Evolutionary conservation across 768 basidiomycete genomes (phyloP).

Genomic region (Leccinum olivaceopallidum): DNA sequence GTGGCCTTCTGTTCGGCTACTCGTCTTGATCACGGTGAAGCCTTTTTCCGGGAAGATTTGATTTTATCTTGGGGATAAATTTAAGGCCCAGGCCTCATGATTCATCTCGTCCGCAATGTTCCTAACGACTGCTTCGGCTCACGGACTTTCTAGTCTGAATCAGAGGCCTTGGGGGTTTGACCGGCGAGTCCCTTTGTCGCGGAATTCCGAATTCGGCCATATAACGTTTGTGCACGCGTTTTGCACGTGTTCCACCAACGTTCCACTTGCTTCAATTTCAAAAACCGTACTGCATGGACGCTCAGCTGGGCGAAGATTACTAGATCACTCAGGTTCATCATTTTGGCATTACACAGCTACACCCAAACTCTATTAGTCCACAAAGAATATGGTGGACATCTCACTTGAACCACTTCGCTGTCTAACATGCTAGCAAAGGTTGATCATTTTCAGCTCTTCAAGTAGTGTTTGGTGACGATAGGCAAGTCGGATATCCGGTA

Average conservation of each 20-base stretch:
- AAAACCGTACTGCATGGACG: background rate
- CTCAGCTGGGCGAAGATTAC: background rate
- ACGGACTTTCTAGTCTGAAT: background rate
- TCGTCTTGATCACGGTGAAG: background rate
- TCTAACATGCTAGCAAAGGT: constrained; percentile 21
- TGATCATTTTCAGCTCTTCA: constrained; percentile 79
- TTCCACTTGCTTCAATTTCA: background rate
- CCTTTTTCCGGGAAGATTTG: background rate
- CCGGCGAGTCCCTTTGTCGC: background rate
- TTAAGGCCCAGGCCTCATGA: background rate
- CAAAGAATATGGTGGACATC: background rate
- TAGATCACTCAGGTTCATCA: background rate
- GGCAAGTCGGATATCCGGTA: constrained; percentile 87
- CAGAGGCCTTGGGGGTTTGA: background rate
- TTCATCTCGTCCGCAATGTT: no score
- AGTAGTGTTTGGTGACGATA: constrained; percentile 89
- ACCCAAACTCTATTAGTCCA: background rate
- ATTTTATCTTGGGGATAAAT: background rate
- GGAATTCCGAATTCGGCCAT: background rate
- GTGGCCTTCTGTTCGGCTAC: background rate
- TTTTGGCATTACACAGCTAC: background rate
- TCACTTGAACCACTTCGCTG: background rate
- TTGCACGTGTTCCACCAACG: no score
- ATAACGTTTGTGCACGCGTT: background rate
- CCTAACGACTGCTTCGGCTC: background rate